Base-by-base conservation (phyloP, 768 basidiomycete genomes). In the Lactifluus hygrophoroides region DNA sequence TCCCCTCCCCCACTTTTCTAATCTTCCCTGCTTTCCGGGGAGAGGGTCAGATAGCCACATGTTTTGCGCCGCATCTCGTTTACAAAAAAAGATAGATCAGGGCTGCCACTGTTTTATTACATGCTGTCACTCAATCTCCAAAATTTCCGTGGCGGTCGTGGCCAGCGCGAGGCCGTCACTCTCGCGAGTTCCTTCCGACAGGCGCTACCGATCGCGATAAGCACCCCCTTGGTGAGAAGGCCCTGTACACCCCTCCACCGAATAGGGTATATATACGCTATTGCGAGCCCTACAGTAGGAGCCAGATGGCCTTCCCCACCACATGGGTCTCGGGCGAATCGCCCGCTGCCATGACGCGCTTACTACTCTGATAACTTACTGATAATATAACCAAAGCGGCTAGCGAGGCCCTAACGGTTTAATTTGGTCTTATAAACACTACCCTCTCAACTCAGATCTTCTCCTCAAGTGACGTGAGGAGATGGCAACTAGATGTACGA, bases 21-120 rank as follows among this genome's bases (percentile, higher is more conserved):
- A 59, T 52, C 53, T 55, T 49, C 58, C 58, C 58, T 59, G 42
- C 42, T 54, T 38, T 55, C 42, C 58, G 58, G 53, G 37, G 46
- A 17, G 25, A 13, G 17, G 4, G 35, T n/a, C 46, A 16, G 37
- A 42, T 34, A 48, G 5, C 37, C 47, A 58, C 28, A 30, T 54
- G 30, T 34, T 47, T 42, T 54, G 14, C 53, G 45, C 40, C 57
- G 25, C 10, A 34, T 28, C n/a, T 43, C 51, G 28, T 19, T 40
- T n/a, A n/a, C 40, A 40, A 43, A 43, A 43, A 42, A 40, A 10
- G 40, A 42, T 21, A n/a, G n/a, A 21, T 42, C 40, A 42, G 21
- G 21, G 28, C 32, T 28, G 50, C 32, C 51, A 40, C 37, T n/a
- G 28, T 25, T 10, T 25, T 17, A 35, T 57, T 43, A 51, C 50